A percentile compares a stretch with the other conserved stretches of the same genome.
Evolutionary conservation across 2,329 filamentous ascomycete species (phyloP).

Genomic region (Colletotrichum viniferum): DNA sequence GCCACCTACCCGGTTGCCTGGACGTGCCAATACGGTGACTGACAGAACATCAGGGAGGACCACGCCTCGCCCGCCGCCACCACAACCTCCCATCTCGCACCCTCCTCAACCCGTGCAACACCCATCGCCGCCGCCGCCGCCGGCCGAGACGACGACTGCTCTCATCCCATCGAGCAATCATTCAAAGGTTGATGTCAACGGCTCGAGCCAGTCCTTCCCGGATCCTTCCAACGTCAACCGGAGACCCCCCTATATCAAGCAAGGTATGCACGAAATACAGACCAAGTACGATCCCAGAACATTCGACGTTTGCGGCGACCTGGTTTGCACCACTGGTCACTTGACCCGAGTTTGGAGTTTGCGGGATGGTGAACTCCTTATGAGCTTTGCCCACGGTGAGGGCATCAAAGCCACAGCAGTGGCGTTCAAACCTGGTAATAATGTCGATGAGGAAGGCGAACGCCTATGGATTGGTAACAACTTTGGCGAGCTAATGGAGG

Average conservation of each 20-base stretch:
- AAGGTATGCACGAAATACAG: slow-evolving; percentile 75
- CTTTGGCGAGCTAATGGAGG: slow-evolving; percentile 84
- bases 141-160: slow-evolving; percentile 45
- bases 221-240: slow-evolving; percentile 86
- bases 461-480: slow-evolving; percentile 91
- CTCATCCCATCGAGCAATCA: slow-evolving; percentile 12
- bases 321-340: slow-evolving; percentile 84
- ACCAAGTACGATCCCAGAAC: slow-evolving; percentile 87
- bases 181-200: slow-evolving; percentile 54
- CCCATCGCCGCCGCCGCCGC: slow-evolving; percentile 25
- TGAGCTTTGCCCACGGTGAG: slow-evolving; percentile 85
- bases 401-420: slow-evolving; percentile 81
- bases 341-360: slow-evolving; percentile 90
- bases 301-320: slow-evolving; percentile 87
- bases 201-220: slow-evolving; percentile 59
- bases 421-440: slow-evolving; percentile 81
- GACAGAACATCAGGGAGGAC: slow-evolving; percentile 44
- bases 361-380: slow-evolving; percentile 77
- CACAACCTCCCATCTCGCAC: slow-evolving; percentile 3
- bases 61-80: slow-evolving; percentile 31
- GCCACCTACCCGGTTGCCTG: slow-evolving; percentile 29
- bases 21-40: slow-evolving; percentile 41
- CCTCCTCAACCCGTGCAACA: not conserved
- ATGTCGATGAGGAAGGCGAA: slow-evolving; percentile 80
- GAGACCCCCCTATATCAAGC: slow-evolving; percentile 75